phyloP scores from a whole-genome alignment of 352 stramenopile species.

The Phytophthora macrochlamydospora region DNA sequence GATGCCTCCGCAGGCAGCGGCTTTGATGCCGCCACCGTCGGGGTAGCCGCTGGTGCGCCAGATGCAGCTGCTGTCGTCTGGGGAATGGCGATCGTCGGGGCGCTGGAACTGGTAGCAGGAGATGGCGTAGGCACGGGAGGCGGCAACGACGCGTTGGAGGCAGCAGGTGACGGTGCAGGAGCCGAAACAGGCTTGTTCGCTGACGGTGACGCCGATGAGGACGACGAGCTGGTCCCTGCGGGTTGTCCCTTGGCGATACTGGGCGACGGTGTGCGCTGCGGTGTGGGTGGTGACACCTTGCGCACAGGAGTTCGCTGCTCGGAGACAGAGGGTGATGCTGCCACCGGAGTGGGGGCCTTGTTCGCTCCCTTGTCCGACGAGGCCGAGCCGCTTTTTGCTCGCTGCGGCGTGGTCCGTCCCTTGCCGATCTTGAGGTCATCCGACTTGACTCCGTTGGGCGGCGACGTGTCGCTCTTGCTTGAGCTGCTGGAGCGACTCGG shows the following conservation, averaged over 20 bases:
- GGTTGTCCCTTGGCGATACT: conserved; percentile 30
- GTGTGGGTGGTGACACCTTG: conserved; percentile 45
- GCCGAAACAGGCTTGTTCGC: conserved; percentile 24
- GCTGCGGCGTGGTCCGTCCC: conserved; percentile 55
- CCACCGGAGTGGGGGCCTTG: conserved; percentile 31
- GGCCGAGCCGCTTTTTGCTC: conserved; percentile 47
- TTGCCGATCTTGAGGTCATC: conserved; percentile 58
- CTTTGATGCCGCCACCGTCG: conserved; percentile 27
- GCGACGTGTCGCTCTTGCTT: conserved; percentile 56
- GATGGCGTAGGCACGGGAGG: conserved; percentile 33
- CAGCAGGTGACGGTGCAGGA: conserved; percentile 25
- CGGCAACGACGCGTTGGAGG: conserved; percentile 34
- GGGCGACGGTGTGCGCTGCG: conserved; percentile 42
- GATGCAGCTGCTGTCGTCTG: conserved; percentile 14
- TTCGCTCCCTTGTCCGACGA: conserved; percentile 40
- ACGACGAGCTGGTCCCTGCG: conserved; percentile 33
- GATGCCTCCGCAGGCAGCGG: conserved; percentile 41
- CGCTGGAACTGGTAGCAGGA: conserved; percentile 10
- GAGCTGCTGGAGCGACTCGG: conserved; percentile 54
- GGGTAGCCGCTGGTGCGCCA: conserved; percentile 23
- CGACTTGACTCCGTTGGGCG: conserved; percentile 32
- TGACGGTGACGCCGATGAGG: conserved; percentile 43
- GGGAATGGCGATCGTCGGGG: conserved; percentile 7
- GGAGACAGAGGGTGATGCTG: conserved; percentile 38
- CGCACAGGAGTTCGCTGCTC: conserved; percentile 35